Evolutionary conservation across 441 rosid species (phyloP).

Genomic region (Hypseocharis bilobata): DNA sequence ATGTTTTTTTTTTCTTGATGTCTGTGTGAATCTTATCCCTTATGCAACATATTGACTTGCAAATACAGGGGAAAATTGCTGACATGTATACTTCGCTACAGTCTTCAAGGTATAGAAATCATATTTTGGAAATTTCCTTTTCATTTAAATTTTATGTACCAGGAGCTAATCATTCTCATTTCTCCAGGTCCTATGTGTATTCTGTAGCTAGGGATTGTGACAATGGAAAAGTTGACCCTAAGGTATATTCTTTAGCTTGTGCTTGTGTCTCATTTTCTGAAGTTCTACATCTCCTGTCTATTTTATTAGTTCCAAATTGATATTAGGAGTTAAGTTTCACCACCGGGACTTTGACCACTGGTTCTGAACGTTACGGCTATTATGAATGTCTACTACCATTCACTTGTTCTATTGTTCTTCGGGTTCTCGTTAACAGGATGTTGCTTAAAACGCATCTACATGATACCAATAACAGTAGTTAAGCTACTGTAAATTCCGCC

Average conservation of each 20-base stretch:
- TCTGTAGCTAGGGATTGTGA: conserved; percentile 87
- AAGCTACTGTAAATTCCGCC: too few species aligned
- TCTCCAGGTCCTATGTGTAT: conserved; percentile 71
- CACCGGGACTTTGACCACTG: too few species aligned
- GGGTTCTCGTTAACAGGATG: too few species aligned
- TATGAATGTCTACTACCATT: too few species aligned
- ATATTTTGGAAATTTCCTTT: conserved; percentile 8
- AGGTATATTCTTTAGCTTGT: conserved; percentile 38
- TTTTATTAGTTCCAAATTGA: too few species aligned
- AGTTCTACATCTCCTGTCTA: background rate
- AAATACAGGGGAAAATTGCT: conserved; percentile 77
- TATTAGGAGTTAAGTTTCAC: too few species aligned
- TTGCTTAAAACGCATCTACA: too few species aligned
- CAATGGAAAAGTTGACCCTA: conserved; percentile 62
- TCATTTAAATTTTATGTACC: conserved; percentile 6
- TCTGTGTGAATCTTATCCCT: background rate
- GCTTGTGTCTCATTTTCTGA: background rate
- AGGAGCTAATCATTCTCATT: conserved; percentile 10
- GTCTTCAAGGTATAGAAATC: conserved; percentile 60
- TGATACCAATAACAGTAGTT: too few species aligned
- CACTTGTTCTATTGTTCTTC: too few species aligned
- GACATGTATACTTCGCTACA: conserved; percentile 88
- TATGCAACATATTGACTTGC: background rate
- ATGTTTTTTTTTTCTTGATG: background rate
- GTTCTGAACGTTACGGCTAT: too few species aligned